Conservation (phyloP, 2,329 filamentous ascomycete species). For the Ceratocystis diversiconidia region DNA sequence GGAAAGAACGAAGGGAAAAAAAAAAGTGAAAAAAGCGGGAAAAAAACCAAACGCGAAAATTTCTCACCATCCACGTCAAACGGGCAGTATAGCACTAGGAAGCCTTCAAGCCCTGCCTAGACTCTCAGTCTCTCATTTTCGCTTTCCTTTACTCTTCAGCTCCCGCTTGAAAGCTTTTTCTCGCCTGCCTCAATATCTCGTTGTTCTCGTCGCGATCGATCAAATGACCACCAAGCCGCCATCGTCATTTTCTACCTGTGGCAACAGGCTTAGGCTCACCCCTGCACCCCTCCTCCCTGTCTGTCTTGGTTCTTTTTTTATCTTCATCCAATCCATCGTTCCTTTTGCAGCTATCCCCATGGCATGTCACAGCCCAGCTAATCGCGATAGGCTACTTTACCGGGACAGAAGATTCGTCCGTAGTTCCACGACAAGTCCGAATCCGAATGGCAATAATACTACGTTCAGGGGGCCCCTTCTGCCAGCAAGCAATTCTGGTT, state of each 20-base stretch:
- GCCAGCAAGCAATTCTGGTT: no score
- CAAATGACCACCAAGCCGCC: no score
- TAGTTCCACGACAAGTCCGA: background rate
- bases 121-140: background rate
- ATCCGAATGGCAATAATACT: background rate
- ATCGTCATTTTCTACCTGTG: background rate
- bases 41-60: background rate
- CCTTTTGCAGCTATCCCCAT: background rate
- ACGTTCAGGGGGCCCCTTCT: no score
- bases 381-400: background rate
- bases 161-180: no score
- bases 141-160: background rate
- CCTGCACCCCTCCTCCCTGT: background rate
- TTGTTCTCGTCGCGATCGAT: background rate
- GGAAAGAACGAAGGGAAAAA: no score
- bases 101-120: background rate
- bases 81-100: background rate
- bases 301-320: background rate
- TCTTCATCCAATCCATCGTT: background rate
- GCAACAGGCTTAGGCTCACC: background rate
- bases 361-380: background rate
- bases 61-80: background rate
- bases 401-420: background rate
- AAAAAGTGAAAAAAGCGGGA: background rate
- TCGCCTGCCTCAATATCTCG: background rate